Evolutionary conservation across 2,329 filamentous ascomycete genomes (phyloP).

Genomic region (Fusarium chlamydosporum): DNA sequence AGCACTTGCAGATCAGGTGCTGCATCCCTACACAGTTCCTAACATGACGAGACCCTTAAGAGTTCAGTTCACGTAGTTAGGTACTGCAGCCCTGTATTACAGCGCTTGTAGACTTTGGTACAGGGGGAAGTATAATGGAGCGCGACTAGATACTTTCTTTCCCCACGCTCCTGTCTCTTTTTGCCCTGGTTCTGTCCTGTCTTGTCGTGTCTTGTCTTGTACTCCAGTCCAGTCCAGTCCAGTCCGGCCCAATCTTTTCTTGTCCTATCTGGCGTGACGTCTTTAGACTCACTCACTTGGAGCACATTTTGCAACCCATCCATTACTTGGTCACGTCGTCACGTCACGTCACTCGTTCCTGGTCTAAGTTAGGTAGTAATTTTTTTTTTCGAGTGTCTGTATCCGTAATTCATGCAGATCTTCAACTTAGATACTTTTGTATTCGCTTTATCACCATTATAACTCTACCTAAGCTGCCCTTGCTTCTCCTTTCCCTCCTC

Average conservation of each 20-base stretch:
- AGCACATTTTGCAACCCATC: neutral
- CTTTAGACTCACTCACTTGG: slow-evolving; percentile 4
- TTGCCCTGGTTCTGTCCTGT: neutral
- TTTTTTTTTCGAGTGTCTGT: neutral
- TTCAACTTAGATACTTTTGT: slow-evolving; percentile 21
- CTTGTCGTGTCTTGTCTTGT: neutral
- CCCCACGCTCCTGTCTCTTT: slow-evolving; percentile 3
- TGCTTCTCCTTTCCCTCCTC: slow-evolving; percentile 11
- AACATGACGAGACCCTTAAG: too few relatives aligned
- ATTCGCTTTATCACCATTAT: neutral
- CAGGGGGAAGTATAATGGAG: slow-evolving; percentile 4
- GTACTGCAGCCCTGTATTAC: too few relatives aligned
- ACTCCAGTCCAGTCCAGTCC: too few relatives aligned
- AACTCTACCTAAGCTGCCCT: neutral
- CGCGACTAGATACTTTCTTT: neutral
- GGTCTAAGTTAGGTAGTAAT: neutral
- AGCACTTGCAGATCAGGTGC: slow-evolving; percentile 11
- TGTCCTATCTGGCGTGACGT: neutral
- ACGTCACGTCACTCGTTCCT: slow-evolving; percentile 21
- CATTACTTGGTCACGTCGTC: slow-evolving; percentile 11
- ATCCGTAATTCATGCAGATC: neutral
- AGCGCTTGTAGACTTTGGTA: neutral
- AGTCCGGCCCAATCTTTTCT: neutral
- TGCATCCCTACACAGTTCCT: neutral
- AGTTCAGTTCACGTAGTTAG: too few relatives aligned